Base-by-base conservation (phyloP, 805 yeast genomes). In the Candida methanosorbosa region DNA sequence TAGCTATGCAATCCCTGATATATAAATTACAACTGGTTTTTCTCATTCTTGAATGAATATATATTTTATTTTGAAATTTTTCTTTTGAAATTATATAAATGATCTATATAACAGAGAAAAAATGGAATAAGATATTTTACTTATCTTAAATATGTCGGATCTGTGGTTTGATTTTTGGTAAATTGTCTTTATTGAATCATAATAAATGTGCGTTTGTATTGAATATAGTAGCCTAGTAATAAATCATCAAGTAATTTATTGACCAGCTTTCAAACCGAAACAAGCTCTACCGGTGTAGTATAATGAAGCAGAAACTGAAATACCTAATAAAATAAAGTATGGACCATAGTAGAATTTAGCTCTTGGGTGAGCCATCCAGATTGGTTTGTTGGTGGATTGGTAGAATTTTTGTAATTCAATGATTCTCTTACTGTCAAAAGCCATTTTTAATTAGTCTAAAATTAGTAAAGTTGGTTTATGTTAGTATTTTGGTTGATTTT, bases 271-370 rank as follows among this genome's bases (percentile, higher is more conserved):
- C 57, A 79, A 66, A 57, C 87, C 88, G 28, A 64, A 54, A 43
- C 72, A 52, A 47, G 92, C 92, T 68, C 87, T 77, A 49, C 76
- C 83, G 37, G 74, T 56, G 73, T 76, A 81, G 66, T 63, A 73
- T 48, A 79, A 66, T 41, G 92, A 81, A 40, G 73, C 70, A 39
- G 68, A 68, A 34, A 84, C 74, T 44, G 84, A 66, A 41, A 79
- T 68, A 37, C 83, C 64, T 60, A 83, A 78, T 41, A 78, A 66
- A 42, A 83, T 84, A 66, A 70, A 79, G 72, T 77, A 84, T 55
- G 94, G 94, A 64, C 77, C 78, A 46, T 83, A 70, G 56, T 78
- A 61, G 50, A 70, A 64, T 63, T 81, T 81, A 46, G 92, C 74
- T 56, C 77, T 72, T 54, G 81, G 81, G 59, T 71, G 74, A 24